These are phyloP conservation scores for Paspalum notatum DNA, from an alignment of 176 grass and related monocot species.

Conservation along the genomic window DNA sequence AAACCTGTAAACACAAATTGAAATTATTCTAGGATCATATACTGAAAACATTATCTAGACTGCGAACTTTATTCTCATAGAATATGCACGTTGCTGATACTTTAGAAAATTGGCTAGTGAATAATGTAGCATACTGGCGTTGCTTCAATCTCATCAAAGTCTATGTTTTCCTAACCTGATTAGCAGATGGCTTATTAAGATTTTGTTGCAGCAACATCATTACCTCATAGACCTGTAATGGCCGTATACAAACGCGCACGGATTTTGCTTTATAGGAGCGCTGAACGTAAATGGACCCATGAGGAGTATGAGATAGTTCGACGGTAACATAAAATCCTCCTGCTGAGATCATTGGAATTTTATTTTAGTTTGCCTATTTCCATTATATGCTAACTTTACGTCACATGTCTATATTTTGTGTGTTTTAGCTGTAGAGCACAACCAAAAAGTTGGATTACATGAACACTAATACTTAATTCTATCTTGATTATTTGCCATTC, in stretches of 20 bases:
- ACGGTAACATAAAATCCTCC: constrained; percentile 44
- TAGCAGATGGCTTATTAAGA: constrained; percentile 7
- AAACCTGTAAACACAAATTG: not conserved
- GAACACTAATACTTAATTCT: not conserved
- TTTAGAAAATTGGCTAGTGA: constrained; percentile 13
- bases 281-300: constrained; percentile 55
- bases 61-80: not conserved
- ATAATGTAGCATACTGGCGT: constrained; percentile 11
- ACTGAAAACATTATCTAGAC: constrained; percentile 1
- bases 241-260: constrained; percentile 58
- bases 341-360: constrained; percentile 1
- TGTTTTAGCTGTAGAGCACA: constrained; percentile 16
- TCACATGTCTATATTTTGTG: constrained; percentile 9
- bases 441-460: not conserved
- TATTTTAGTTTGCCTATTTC: constrained; percentile 12
- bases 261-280: constrained; percentile 52
- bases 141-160: not conserved
- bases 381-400: not conserved
- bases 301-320: constrained; percentile 63
- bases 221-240: constrained; percentile 48
- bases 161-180: constrained; percentile 17
- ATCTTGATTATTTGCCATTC: constrained; percentile 4
- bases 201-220: constrained; percentile 54
- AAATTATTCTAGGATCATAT: constrained; percentile 4
- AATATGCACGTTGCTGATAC: not conserved